Evolutionary conservation across 371 early-diverging fungal species (phyloP).

Genomic region (Rhizopus arrhizus): DNA sequence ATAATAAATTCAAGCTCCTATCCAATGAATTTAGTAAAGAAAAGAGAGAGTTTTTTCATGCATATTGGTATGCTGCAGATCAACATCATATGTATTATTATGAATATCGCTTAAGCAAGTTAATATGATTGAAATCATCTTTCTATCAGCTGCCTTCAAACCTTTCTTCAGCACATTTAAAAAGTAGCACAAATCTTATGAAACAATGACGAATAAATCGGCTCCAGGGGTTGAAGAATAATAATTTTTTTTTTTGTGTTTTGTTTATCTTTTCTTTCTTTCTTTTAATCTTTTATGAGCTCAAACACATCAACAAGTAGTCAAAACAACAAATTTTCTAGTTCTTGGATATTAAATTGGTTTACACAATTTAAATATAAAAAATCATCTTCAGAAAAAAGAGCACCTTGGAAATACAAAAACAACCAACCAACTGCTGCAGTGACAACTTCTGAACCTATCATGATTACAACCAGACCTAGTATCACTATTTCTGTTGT

Average conservation of each 20-base stretch:
- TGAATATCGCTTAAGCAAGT: too few relatives aligned
- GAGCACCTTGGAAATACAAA: neutral
- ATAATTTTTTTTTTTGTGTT: constrained; percentile 7
- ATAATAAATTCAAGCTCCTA: neutral
- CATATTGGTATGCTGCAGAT: neutral
- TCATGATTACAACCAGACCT: constrained; percentile 8
- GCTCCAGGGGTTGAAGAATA: neutral
- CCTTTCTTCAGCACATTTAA: neutral
- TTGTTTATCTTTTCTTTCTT: constrained; percentile 8
- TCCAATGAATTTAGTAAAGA: neutral
- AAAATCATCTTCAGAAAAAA: neutral
- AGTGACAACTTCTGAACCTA: neutral
- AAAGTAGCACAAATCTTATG: constrained; percentile 19
- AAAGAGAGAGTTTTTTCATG: neutral
- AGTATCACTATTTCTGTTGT: constrained; percentile 24
- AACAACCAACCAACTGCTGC: neutral
- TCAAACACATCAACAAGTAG: neutral
- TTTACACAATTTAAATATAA: constrained; percentile 16
- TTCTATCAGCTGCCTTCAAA: neutral
- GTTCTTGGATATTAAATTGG: constrained; percentile 27
- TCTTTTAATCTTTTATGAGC: neutral
- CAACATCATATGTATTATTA: neutral
- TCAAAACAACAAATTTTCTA: neutral
- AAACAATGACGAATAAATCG: constrained; percentile 21
- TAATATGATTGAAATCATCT: too few relatives aligned